phyloP scores from a whole-genome alignment of 1,284 basidiomycete species.

The Apiotrichum porosum region DNA sequence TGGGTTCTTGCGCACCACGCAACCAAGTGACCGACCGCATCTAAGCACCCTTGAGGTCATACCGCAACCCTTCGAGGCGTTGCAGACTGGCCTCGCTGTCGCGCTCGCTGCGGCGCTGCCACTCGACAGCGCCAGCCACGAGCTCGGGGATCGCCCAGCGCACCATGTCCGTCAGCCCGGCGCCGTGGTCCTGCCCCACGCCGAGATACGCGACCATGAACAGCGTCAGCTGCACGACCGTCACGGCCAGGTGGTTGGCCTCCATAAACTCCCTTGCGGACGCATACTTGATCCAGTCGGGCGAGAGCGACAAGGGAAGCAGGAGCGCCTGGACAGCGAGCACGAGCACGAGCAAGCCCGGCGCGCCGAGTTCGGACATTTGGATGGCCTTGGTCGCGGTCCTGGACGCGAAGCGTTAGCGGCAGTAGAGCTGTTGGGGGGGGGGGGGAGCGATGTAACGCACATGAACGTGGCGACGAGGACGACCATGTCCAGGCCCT shows the following conservation, averaged over 20 bases:
- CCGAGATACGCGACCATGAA: slow-evolving; percentile 14
- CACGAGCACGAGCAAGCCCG: slow-evolving; percentile 13
- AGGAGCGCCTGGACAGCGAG: slow-evolving; percentile 22
- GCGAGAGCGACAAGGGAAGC: slow-evolving; percentile 33
- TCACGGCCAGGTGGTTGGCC: slow-evolving; percentile 14
- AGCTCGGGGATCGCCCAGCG: slow-evolving; percentile 33
- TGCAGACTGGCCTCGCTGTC: slow-evolving; percentile 22
- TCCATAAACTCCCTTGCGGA: slow-evolving; percentile 1
- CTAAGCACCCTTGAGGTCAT: slow-evolving; percentile 37
- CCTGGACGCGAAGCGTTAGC: no score
- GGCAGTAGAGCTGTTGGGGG: no score
- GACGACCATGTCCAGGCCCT: slow-evolving; percentile 32
- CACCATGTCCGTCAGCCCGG: slow-evolving; percentile 17
- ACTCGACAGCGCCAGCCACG: slow-evolving; percentile 28
- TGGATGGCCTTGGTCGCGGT: no score
- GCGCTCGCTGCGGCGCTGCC: slow-evolving; percentile 30
- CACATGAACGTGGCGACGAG: slow-evolving; percentile 28
- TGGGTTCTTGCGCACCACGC: no score
- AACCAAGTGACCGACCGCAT: no score
- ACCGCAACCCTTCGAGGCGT: slow-evolving; percentile 30
- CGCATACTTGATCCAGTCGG: slow-evolving; percentile 16
- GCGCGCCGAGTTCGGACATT: neutral
- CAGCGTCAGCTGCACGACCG: slow-evolving; percentile 23
- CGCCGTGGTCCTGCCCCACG: slow-evolving; percentile 1
- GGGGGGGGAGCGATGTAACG: no score